phyloP scores from a whole-genome alignment of 176 grass and related monocot genomes.

The Rhynchospora tenuis region DNA sequence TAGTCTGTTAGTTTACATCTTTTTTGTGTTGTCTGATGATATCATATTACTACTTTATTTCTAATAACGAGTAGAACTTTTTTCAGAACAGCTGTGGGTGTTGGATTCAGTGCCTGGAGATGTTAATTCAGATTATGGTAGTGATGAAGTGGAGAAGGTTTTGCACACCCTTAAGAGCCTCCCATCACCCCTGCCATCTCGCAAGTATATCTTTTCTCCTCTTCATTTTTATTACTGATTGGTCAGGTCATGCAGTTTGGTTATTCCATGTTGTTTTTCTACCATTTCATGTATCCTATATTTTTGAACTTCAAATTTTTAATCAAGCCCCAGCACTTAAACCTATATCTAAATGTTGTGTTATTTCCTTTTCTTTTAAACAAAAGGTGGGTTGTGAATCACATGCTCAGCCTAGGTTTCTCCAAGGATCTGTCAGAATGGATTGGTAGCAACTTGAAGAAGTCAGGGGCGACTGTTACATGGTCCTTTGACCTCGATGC shows the following conservation, averaged over 20 bases:
- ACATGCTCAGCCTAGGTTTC: too few relatives aligned
- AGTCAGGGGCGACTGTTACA: constrained; percentile 49
- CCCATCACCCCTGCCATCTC: constrained; percentile 63
- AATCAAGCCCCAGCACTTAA: neutral
- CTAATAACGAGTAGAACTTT: constrained; percentile 23
- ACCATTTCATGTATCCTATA: neutral
- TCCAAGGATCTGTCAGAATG: too few relatives aligned
- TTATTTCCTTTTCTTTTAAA: too few relatives aligned
- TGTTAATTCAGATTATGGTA: constrained; percentile 57
- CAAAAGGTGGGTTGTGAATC: too few relatives aligned
- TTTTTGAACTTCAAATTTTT: neutral
- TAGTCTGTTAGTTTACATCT: too few relatives aligned
- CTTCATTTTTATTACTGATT: neutral
- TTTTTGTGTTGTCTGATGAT: neutral
- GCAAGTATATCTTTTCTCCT: constrained; percentile 45
- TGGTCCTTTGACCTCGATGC: constrained; percentile 89
- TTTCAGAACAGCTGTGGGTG: constrained; percentile 93
- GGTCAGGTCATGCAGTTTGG: neutral
- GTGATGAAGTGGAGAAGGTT: constrained; percentile 83
- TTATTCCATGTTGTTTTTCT: neutral
- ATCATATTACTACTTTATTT: neutral
- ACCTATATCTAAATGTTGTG: too few relatives aligned
- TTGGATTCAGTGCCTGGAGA: constrained; percentile 89
- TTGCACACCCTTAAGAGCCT: constrained; percentile 66
- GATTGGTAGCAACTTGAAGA: too few relatives aligned